phyloP scores from a whole-genome alignment of 768 basidiomycete species.

The Dictyophora rubrovolvata region DNA sequence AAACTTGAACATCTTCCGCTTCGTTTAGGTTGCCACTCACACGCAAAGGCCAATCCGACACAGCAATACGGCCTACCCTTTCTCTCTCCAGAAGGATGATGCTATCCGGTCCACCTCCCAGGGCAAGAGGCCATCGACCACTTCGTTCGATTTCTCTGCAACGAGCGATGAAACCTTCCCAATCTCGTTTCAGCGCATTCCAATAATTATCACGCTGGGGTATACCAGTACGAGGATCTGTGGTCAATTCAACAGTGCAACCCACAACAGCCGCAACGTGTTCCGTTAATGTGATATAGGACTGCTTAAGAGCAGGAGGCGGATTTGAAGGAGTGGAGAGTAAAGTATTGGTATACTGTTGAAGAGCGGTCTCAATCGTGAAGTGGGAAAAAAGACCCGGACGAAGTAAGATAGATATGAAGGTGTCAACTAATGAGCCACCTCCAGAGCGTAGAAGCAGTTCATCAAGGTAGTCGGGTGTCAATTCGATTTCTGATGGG shows the following conservation, averaged over 20 bases:
- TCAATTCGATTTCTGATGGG: constrained; percentile 64
- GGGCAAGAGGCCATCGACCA: constrained; percentile 68
- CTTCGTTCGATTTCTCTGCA: constrained; percentile 85
- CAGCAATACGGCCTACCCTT: constrained; percentile 51
- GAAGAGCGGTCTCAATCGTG: constrained; percentile 72
- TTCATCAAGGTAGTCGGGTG: constrained; percentile 83
- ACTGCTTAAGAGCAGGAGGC: constrained; percentile 46
- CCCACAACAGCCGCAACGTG: constrained; percentile 81
- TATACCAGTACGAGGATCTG: constrained; percentile 70
- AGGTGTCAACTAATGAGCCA: constrained; percentile 61
- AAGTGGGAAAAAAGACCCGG: constrained; percentile 82
- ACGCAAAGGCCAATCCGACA: constrained; percentile 58
- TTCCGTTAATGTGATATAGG: constrained; percentile 59
- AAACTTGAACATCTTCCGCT: constrained; percentile 21
- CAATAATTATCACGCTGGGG: constrained; percentile 71
- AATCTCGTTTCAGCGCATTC: constrained; percentile 80
- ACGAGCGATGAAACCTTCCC: constrained; percentile 91
- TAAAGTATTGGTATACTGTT: constrained; percentile 68
- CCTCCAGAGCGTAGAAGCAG: constrained; percentile 53
- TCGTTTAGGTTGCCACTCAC: constrained; percentile 40
- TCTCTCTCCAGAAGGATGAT: constrained; percentile 69
- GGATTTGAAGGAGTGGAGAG: constrained; percentile 51
- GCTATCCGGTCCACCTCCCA: constrained; percentile 39
- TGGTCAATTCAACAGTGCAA: constrained; percentile 64
- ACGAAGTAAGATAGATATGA: constrained; percentile 72